A percentile compares a stretch with the other conserved stretches of the same genome.
phyloP scores from a whole-genome alignment of 1,284 basidiomycete species.

The Pyrrhoderma noxium region DNA sequence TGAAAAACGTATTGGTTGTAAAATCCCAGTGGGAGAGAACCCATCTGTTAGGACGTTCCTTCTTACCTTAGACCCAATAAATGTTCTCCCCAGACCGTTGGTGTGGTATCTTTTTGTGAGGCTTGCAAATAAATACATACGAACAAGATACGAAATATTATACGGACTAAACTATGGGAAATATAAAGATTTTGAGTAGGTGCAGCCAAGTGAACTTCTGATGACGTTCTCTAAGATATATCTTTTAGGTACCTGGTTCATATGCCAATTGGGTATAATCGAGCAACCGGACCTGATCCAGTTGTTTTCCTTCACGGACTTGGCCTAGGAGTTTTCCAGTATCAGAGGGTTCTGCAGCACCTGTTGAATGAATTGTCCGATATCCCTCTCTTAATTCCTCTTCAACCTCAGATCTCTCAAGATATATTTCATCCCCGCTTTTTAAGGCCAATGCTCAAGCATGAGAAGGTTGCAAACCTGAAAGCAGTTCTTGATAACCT shows the following conservation, averaged over 20 bases:
- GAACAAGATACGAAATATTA: constrained; percentile 36
- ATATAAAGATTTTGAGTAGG: constrained; percentile 59
- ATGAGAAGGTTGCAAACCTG: constrained; percentile 53
- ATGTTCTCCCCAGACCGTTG: constrained; percentile 63
- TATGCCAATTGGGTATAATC: constrained; percentile 59
- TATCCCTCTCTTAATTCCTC: constrained; percentile 69
- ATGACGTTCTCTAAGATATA: neutral
- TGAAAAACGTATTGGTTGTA: constrained; percentile 66
- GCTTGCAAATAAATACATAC: constrained; percentile 44
- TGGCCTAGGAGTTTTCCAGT: constrained; percentile 73
- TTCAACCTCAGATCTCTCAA: constrained; percentile 84
- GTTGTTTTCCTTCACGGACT: constrained; percentile 84
- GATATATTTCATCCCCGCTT: constrained; percentile 71
- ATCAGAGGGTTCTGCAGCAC: constrained; percentile 42
- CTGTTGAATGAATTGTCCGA: constrained; percentile 50
- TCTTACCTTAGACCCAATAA: constrained; percentile 75
- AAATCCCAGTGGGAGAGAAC: constrained; percentile 57
- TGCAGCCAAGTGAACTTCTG: constrained; percentile 14
- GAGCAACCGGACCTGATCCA: constrained; percentile 49
- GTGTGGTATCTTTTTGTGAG: constrained; percentile 62
- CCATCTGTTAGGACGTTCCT: constrained; percentile 52
- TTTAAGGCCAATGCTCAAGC: constrained; percentile 59
- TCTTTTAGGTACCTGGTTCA: constrained; percentile 62
- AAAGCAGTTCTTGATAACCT: constrained; percentile 52
- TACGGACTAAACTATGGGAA: constrained; percentile 43